Conservation (phyloP, 305 asterid genomes). For the Solanum hybrid region DNA sequence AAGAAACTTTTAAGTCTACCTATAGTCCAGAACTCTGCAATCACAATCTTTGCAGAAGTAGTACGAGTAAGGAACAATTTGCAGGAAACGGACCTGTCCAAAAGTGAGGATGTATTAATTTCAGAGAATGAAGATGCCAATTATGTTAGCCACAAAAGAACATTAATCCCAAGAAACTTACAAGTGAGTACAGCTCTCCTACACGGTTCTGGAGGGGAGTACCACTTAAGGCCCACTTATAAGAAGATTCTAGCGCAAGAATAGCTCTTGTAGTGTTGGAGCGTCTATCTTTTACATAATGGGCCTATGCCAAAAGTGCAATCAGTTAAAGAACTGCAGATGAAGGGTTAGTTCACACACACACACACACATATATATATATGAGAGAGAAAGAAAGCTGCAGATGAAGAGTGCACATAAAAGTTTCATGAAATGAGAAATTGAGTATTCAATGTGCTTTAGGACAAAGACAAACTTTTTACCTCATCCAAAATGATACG, state of each 20-base stretch:
- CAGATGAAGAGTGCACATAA: not conserved
- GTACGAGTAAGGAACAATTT: slow-evolving; percentile 71
- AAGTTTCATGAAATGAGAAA: not conserved
- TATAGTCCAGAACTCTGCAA: slow-evolving; percentile 71
- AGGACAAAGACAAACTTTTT: not conserved
- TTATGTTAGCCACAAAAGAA: not conserved
- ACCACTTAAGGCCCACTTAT: slow-evolving; percentile 94
- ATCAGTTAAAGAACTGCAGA: not conserved
- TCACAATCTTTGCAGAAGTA: slow-evolving; percentile 95
- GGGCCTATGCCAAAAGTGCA: slow-evolving; percentile 49
- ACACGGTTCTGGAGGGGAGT: slow-evolving; percentile 96
- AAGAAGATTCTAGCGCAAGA: slow-evolving; percentile 66
- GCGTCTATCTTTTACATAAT: slow-evolving; percentile 74
- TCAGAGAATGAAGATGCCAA: not conserved
- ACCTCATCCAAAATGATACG: slow-evolving; percentile 92
- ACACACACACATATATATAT: not conserved
- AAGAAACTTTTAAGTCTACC: slow-evolving; percentile 39
- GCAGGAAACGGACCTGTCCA: slow-evolving; percentile 80
- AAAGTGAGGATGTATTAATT: slow-evolving; percentile 9
- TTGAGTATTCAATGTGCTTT: not conserved
- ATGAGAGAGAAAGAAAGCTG: not conserved
- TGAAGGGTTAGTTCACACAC: not conserved
- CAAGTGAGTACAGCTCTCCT: slow-evolving; percentile 96
- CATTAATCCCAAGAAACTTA: slow-evolving; percentile 29
- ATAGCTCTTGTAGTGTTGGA: slow-evolving; percentile 80